phyloP scores from a whole-genome alignment of 2,329 filamentous ascomycete genomes.

The Hirsutella rhossiliensis region DNA sequence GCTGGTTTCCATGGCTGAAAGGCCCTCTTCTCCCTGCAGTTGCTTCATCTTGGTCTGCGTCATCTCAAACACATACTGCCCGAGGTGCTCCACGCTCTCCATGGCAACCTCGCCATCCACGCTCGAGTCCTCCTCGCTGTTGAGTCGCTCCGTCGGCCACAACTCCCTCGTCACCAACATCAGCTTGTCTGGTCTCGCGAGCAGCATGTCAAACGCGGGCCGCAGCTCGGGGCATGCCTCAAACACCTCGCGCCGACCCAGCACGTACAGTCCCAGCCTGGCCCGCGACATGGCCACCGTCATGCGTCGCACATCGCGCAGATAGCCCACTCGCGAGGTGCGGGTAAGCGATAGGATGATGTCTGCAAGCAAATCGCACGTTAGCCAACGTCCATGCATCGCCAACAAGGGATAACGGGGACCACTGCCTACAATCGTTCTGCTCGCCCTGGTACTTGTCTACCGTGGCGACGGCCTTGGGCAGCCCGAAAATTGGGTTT shows the following conservation, averaged over 20 bases:
- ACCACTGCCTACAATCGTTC: conserved; percentile 71
- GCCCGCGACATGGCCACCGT: conserved; percentile 92
- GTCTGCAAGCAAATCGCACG: conserved; percentile 40
- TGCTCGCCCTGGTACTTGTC: conserved; percentile 99
- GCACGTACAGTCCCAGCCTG: conserved; percentile 79
- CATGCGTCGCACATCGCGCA: conserved; percentile 83
- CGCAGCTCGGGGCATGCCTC: conserved; percentile 80
- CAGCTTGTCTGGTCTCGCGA: conserved; percentile 70
- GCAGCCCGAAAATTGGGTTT: conserved; percentile 78
- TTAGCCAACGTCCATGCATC: conserved; percentile 9
- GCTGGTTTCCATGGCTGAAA: conserved; percentile 7
- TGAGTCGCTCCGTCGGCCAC: conserved; percentile 54
- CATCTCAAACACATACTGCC: conserved; percentile 96
- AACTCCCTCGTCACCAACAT: conserved; percentile 76
- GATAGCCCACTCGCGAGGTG: conserved; percentile 79
- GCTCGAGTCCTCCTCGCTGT: conserved; percentile 26
- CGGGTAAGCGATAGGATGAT: conserved; percentile 88
- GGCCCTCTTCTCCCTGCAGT: conserved; percentile 26
- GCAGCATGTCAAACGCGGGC: conserved; percentile 70
- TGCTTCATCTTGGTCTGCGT: conserved; percentile 51
- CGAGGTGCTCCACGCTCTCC: conserved; percentile 86
- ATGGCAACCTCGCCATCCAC: conserved; percentile 56
- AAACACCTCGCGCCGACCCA: conserved; percentile 81
- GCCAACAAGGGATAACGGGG: neutral
- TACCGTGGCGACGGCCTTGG: conserved; percentile 82